Base-by-base conservation (phyloP, 352 stramenopile species). In the Globisporangium acanthophoron region DNA sequence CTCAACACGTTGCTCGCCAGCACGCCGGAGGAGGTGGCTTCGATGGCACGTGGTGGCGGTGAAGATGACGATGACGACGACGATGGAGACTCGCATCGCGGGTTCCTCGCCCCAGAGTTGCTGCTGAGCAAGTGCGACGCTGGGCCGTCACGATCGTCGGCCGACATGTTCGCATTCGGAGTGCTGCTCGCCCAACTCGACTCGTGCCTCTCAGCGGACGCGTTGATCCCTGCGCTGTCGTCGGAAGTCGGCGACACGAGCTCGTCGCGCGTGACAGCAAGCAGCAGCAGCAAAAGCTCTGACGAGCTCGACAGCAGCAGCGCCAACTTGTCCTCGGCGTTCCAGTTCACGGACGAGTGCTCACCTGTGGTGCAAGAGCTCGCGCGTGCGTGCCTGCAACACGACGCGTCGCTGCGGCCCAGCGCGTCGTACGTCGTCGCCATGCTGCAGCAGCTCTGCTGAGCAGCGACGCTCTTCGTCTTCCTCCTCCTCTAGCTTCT, bases 101-200 rank as follows among this genome's bases (percentile, higher is more conserved):
- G 65, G 29, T 86, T 78, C 66, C 70, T 87, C 24, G 76, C 78
- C 33, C 78, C 78, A 12, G 78, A 88, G 59, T 70, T 85, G 21
- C 56, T 85, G n/a, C 65, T 72, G 9, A 74, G 76, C n/a, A 21
- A 7, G 7, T 9, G n/a, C 18, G 3, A 13, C 43, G 20, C 41
- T 6, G 74, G 78, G 21, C 52, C 62, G 0, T 70, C 69, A 53
- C 68, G 71, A 7, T 66, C 71, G 27, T 80, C 76, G 7, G 73
- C 78, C 5, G 81, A 91, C 48, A 87, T 91, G 77, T 91, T 87
- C 53, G 78, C 81, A 29, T 89, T 83, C 15, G 81, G 81, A 29
- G 75, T 85, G 56, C 64, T 91, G n/a, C 64, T 89, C 20, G 68
- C 66, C 27, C 77, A 87, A 18, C 51, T 91, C 20, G 81, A 91